A percentile compares a stretch with the other conserved stretches of the same genome.
phyloP scores from a whole-genome alignment of 495 filamentous ascomycete species.

The Penicillium psychrofluorescens region DNA sequence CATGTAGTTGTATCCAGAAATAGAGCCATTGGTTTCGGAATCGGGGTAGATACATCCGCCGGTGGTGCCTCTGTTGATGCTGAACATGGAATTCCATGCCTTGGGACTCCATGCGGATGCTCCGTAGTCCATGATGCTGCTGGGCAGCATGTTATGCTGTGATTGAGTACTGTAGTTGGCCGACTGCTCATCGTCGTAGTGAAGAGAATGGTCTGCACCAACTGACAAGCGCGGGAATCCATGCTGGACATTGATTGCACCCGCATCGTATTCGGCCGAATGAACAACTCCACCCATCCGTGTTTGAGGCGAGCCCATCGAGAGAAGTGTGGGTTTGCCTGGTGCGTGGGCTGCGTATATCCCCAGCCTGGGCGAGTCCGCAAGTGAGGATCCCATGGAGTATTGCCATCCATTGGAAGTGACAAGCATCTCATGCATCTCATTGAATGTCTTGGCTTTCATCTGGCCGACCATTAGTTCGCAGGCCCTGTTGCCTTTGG shows the following conservation, averaged over 20 bases:
- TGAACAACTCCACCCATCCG: conserved; percentile 14
- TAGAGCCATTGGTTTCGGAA: conserved; percentile 10
- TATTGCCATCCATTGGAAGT: conserved; percentile 21
- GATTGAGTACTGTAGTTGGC: conserved; percentile 18
- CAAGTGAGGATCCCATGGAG: conserved; percentile 10
- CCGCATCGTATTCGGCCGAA: conserved; percentile 20
- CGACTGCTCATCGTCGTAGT: conserved; percentile 27
- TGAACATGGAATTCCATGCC: conserved; percentile 18
- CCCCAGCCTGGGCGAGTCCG: conserved; percentile 14
- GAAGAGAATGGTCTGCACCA: conserved; percentile 13
- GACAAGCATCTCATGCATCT: no score
- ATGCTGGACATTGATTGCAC: conserved; percentile 7
- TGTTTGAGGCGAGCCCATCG: conserved; percentile 11
- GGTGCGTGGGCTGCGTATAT: conserved; percentile 12
- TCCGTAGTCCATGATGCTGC: conserved; percentile 19
- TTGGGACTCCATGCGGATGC: conserved; percentile 18
- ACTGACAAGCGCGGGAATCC: conserved; percentile 13
- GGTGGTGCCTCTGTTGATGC: conserved; percentile 5
- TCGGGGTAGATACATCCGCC: conserved; percentile 23
- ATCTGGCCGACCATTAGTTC: background rate
- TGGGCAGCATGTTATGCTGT: conserved; percentile 23
- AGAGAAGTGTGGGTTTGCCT: conserved; percentile 7
- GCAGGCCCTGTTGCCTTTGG: no score
- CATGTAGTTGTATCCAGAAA: conserved; percentile 23
- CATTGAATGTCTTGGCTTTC: background rate